Evolutionary conservation across 169 alveolate species (phyloP).

Genomic region (Eimeria sp.): DNA sequence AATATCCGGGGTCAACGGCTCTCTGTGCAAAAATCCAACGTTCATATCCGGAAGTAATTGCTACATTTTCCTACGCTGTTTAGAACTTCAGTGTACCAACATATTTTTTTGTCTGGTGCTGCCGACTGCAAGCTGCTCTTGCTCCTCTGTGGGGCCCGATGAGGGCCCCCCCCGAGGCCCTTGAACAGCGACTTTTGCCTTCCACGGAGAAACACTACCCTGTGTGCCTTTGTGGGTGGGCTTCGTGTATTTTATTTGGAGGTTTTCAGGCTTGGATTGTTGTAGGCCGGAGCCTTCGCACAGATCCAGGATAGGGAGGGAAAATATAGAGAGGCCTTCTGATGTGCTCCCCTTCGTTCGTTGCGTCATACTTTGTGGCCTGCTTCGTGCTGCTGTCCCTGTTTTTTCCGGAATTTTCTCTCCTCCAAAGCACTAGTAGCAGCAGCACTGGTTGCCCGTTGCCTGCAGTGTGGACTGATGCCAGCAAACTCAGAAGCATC

Average conservation of each 20-base stretch:
- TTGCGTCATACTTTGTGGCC: neutral
- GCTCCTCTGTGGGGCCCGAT: conserved; percentile 6
- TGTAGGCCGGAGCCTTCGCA: neutral
- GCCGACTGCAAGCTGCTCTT: neutral
- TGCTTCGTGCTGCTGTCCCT: neutral
- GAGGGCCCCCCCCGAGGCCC: conserved; percentile 46
- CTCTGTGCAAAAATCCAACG: neutral
- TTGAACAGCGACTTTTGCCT: neutral
- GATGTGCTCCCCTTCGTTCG: neutral
- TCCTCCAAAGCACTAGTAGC: neutral
- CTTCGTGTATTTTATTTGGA: neutral
- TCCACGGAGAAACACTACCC: neutral
- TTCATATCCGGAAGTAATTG: neutral
- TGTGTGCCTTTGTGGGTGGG: neutral
- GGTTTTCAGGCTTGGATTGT: neutral
- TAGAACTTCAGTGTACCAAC: neutral
- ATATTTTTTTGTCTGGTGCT: neutral
- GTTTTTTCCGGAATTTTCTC: neutral
- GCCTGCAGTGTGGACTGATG: neutral
- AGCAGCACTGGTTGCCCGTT: conserved; percentile 5
- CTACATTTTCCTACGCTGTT: neutral
- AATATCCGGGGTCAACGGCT: neutral
- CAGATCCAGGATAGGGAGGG: neutral
- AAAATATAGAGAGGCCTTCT: neutral
- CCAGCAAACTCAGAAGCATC: conserved; percentile 1